Evolutionary conservation across 2,329 filamentous ascomycete genomes (phyloP).

Genomic region (Amphichorda felina): DNA sequence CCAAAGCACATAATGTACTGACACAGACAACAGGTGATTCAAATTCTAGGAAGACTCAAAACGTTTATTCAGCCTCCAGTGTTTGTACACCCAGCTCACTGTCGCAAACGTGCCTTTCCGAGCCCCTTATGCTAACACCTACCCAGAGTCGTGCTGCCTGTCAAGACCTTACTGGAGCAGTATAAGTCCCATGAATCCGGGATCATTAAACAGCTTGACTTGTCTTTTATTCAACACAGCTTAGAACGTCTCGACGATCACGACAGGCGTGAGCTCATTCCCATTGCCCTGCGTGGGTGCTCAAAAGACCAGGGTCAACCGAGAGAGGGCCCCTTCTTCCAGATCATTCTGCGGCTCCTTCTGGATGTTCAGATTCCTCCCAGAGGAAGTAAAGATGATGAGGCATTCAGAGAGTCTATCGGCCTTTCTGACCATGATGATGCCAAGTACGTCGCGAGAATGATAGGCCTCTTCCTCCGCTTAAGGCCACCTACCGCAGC

Average conservation of each 20-base stretch:
- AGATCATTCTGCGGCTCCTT: conserved; percentile 68
- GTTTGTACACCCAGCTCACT: conserved; percentile 19
- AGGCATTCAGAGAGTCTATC: conserved; percentile 50
- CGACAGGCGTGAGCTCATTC: conserved; percentile 63
- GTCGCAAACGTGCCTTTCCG: not conserved
- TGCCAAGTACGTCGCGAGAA: conserved; percentile 58
- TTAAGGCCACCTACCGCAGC: conserved; percentile 17
- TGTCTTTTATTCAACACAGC: conserved; percentile 83
- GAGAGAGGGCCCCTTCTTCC: conserved; percentile 54
- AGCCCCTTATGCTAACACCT: not conserved
- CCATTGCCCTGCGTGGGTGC: conserved; percentile 27
- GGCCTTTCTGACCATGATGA: conserved; percentile 57
- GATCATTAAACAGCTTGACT: conserved; percentile 77
- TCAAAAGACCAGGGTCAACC: conserved; percentile 17
- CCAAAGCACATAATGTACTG: no score
- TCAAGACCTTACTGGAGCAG: conserved; percentile 73
- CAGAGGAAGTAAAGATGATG: conserved; percentile 70
- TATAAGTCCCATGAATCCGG: conserved; percentile 67
- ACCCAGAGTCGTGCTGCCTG: conserved; percentile 61
- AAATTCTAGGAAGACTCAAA: conserved; percentile 38
- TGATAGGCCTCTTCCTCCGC: conserved; percentile 64
- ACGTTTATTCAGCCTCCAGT: conserved; percentile 39
- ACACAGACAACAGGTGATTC: conserved; percentile 36
- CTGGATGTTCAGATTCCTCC: conserved; percentile 60
- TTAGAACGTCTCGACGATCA: conserved; percentile 33